A percentile compares a stretch with the other conserved stretches of the same genome.
Conservation (phyloP, 2,329 filamentous ascomycete species). For the Fusarium bactridioides region DNA sequence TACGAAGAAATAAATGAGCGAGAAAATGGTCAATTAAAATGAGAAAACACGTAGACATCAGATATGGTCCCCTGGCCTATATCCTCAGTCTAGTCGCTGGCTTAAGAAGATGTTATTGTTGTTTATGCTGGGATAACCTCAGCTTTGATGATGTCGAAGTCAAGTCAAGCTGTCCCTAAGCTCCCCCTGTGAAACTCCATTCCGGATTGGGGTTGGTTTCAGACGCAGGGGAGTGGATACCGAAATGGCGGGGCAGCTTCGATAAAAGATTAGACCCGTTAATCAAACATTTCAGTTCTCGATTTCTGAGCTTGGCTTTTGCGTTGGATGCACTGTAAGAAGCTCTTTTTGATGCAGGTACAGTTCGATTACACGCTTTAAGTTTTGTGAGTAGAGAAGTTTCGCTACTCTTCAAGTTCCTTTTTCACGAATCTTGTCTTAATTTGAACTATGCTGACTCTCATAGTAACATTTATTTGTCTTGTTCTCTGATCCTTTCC, state of each 20-base stretch:
- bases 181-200: conserved; percentile 31
- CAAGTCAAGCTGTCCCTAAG: conserved; percentile 45
- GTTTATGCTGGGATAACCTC: conserved; percentile 33
- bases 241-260: conserved; percentile 37
- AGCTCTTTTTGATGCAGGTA: background rate
- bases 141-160: conserved; percentile 39
- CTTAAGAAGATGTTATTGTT: conserved; percentile 8
- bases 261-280: conserved; percentile 33
- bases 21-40: background rate
- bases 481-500: background rate
- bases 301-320: conserved; percentile 12
- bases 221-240: conserved; percentile 36
- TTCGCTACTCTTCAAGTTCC: background rate
- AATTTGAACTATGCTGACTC: background rate
- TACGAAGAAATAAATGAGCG: background rate
- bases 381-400: background rate
- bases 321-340: conserved; percentile 28
- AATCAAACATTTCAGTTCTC: conserved; percentile 24
- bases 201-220: conserved; percentile 36
- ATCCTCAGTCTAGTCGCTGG: conserved; percentile 6
- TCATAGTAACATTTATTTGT: background rate
- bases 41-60: conserved; percentile 2
- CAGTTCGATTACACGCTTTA: background rate
- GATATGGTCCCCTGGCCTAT: conserved; percentile 8
- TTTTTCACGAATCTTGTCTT: background rate